phyloP scores from a whole-genome alignment of 768 basidiomycete genomes.

The Daedaleopsis sinensis region DNA sequence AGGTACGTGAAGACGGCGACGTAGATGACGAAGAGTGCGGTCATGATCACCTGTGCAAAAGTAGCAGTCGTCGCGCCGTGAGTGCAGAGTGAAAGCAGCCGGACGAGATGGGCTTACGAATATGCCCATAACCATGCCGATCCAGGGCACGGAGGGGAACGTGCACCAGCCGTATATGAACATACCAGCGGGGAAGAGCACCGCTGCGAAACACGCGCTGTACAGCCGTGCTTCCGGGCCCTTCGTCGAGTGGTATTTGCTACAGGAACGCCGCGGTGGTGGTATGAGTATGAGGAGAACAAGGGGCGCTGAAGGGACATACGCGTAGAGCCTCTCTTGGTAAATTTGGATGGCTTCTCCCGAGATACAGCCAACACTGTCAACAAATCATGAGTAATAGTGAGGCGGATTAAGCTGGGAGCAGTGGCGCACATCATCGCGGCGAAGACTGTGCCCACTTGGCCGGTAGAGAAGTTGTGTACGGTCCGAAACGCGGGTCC shows the following conservation, averaged over 20 bases:
- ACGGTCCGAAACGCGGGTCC: conserved; percentile 56
- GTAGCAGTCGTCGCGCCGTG: background rate
- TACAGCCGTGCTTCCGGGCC: conserved; percentile 66
- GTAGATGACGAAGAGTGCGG: conserved; percentile 44
- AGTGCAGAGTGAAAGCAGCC: background rate
- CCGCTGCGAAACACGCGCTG: conserved; percentile 53
- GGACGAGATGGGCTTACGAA: background rate
- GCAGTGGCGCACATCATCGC: conserved; percentile 50
- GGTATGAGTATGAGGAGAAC: too few relatives aligned
- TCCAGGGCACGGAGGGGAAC: conserved; percentile 58
- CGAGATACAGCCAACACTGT: conserved; percentile 53
- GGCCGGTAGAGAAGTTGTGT: conserved; percentile 61
- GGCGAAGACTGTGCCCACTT: conserved; percentile 62
- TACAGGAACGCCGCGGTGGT: conserved; percentile 4
- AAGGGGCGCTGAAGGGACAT: conserved; percentile 1
- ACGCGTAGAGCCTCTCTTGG: conserved; percentile 35
- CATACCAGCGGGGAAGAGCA: conserved; percentile 62
- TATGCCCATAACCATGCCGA: conserved; percentile 46
- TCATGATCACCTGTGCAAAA: conserved; percentile 41
- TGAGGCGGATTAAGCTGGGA: background rate
- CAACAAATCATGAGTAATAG: background rate
- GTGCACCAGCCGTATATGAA: conserved; percentile 77
- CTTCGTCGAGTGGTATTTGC: conserved; percentile 27
- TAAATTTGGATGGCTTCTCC: conserved; percentile 33
- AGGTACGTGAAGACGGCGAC: conserved; percentile 50